phyloP scores from a whole-genome alignment of 208 protist species.

The Acanthamoeba divionensis region DNA sequence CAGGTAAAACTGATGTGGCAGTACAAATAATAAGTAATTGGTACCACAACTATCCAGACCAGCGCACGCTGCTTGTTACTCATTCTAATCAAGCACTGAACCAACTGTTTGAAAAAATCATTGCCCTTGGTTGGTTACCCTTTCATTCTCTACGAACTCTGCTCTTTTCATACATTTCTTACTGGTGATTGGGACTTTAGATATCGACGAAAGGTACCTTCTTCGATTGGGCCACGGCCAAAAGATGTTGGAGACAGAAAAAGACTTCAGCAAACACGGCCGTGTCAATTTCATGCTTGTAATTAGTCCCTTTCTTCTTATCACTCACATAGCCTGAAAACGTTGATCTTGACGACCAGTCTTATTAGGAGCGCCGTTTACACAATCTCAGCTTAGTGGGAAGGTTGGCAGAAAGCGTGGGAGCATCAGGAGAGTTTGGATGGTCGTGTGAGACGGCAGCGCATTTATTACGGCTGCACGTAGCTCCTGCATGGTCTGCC shows the following conservation, averaged over 20 bases:
- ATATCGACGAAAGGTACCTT: conserved; percentile 87
- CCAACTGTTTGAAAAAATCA: conserved; percentile 83
- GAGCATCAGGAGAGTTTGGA: conserved; percentile 58
- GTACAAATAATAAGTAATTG: conserved; percentile 85
- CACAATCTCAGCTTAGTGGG: neutral
- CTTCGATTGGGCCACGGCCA: conserved; percentile 85
- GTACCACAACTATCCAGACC: conserved; percentile 85
- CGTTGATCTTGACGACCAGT: too few species aligned
- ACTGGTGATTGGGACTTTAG: too few species aligned
- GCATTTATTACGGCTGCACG: conserved; percentile 79
- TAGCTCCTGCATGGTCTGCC: conserved; percentile 12
- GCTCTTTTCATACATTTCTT: neutral
- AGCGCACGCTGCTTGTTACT: conserved; percentile 87
- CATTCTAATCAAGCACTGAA: conserved; percentile 87
- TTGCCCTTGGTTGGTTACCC: conserved; percentile 45
- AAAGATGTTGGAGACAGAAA: conserved; percentile 76
- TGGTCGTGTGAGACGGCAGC: conserved; percentile 82
- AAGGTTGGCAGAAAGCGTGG: conserved; percentile 68
- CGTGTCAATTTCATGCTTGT: conserved; percentile 84
- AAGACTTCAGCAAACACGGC: conserved; percentile 81
- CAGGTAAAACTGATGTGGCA: conserved; percentile 92
- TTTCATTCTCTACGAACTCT: neutral
- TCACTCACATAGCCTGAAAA: too few species aligned
- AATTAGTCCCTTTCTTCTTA: conserved; percentile 3
- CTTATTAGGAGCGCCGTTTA: neutral